Conservation (phyloP, 1,284 basidiomycete genomes). For the Leccinum pachyderme region DNA sequence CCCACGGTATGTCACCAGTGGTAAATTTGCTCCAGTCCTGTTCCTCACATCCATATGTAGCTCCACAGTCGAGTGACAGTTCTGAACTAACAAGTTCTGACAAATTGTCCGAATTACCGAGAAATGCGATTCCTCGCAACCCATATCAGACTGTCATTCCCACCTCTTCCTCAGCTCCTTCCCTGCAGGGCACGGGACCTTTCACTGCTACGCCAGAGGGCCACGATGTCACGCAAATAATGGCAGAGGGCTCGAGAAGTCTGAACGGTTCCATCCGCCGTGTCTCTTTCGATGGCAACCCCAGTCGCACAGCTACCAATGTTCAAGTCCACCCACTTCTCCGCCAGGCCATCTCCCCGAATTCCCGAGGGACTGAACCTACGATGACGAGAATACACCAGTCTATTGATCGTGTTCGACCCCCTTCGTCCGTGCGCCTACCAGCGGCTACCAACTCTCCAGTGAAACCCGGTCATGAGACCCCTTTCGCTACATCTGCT, state of each 20-base stretch:
- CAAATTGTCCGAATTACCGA: constrained; percentile 40
- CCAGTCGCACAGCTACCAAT: constrained; percentile 31
- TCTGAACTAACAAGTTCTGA: constrained; percentile 42
- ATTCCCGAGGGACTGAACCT: constrained; percentile 15
- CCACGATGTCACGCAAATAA: constrained; percentile 18
- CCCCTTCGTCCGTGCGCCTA: constrained; percentile 15
- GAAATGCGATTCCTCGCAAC: constrained; percentile 29
- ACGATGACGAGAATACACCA: constrained; percentile 10
- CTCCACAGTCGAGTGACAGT: constrained; percentile 1
- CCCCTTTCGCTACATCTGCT: constrained; percentile 25
- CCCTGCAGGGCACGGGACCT: constrained; percentile 26
- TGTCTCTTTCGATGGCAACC: constrained; percentile 43
- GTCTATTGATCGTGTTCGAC: constrained; percentile 12
- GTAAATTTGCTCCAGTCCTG: background rate
- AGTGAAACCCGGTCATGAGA: constrained; percentile 15
- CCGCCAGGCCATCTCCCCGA: constrained; percentile 15
- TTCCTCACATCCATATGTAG: constrained; percentile 5
- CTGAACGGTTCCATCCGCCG: constrained; percentile 36
- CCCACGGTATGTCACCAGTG: constrained; percentile 14
- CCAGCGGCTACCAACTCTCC: constrained; percentile 4
- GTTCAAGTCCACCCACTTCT: constrained; percentile 21
- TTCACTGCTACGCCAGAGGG: constrained; percentile 17
- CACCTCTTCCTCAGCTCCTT: constrained; percentile 26
- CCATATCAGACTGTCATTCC: constrained; percentile 30
- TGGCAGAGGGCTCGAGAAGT: constrained; percentile 31